Conservation (phyloP, 1,139 yeast species). For the Sugiyamaella japonica region DNA sequence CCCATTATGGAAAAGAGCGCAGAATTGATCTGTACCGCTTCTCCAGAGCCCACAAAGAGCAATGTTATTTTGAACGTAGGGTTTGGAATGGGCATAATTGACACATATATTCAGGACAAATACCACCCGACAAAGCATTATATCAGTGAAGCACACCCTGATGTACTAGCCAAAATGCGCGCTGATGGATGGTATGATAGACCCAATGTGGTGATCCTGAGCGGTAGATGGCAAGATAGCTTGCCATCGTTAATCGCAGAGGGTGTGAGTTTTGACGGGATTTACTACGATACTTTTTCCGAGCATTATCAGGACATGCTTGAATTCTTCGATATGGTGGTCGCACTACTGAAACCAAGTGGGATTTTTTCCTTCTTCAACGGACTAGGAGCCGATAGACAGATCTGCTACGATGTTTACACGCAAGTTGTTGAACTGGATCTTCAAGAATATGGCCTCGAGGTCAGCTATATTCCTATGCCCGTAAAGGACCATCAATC, state of each 20-base stretch:
- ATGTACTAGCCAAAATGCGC: constrained; percentile 67
- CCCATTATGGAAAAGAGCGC: constrained; percentile 81
- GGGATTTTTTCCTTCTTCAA: constrained; percentile 81
- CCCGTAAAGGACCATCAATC: constrained; percentile 33
- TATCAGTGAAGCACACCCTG: constrained; percentile 95
- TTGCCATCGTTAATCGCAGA: constrained; percentile 61
- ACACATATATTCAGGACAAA: constrained; percentile 63
- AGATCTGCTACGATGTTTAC: constrained; percentile 86
- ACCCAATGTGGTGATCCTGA: constrained; percentile 67
- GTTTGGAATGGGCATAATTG: constrained; percentile 96
- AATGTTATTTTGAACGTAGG: constrained; percentile 77
- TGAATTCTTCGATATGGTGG: constrained; percentile 76
- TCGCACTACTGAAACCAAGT: constrained; percentile 76
- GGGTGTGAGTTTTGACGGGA: constrained; percentile 83
- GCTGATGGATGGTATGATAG: constrained; percentile 84
- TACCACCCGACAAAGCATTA: constrained; percentile 66
- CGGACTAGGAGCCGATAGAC: constrained; percentile 95
- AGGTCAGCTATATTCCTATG: constrained; percentile 50
- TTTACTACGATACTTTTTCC: constrained; percentile 90
- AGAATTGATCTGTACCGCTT: constrained; percentile 27
- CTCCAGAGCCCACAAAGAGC: constrained; percentile 27
- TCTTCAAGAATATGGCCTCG: constrained; percentile 73
- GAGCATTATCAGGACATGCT: constrained; percentile 87
- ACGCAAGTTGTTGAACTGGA: constrained; percentile 79
- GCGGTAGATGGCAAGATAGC: constrained; percentile 90